Evolutionary conservation across 805 yeast genomes (phyloP), one percentile per base, ranked within the genome.

Genomic region (Lipomyces starkeyi): DNA sequence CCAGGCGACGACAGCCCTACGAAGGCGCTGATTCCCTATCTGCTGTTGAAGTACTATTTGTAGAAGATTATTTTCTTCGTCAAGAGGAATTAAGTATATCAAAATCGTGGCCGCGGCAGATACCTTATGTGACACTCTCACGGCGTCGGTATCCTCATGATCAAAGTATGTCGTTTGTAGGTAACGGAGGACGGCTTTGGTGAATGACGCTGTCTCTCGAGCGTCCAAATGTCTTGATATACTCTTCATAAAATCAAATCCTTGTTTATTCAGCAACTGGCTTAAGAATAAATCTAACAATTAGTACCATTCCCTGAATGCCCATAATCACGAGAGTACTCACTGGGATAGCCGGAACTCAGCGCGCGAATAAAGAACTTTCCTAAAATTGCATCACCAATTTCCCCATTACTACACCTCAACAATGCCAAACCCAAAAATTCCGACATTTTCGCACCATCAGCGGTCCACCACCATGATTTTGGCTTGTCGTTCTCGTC

Each of bases 391-490:
- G 58, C 20, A 13, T 55, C 53, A 4, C 22, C 43, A 27, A 59
- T 52, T 14, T 58, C 54, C 5, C 17, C 47, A 13, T 34, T 22
- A 22, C 29, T 3, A 13, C 47, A 58, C 6, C 5, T 6, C 27
- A 56, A 49, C 52, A 63, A 25, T 40, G 63, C 70, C 13, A 17
- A 37, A 9, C 63, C 67, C 37, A 67, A 22, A 60, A 60, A 67
- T n/a, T 40, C 58, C 13, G 57, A 32, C 27, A 56, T 37, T 35
- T 25, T 52, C 25, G 57, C 58, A 0, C 67, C 67, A 60, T 63
- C 62, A 25, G 67, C 55, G 47, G 63, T 60, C 70, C 70, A 67
- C n/a, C n/a, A 43, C 70, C 70, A 67, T n/a, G 29, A 20, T 25
- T 35, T 43, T 13, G 32, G 53, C 22, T 11, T 35, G 2, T 20